These are phyloP conservation scores for Mortierella sp. DNA, from an alignment of 371 early-diverging fungal species.

Conservation along the genomic window DNA sequence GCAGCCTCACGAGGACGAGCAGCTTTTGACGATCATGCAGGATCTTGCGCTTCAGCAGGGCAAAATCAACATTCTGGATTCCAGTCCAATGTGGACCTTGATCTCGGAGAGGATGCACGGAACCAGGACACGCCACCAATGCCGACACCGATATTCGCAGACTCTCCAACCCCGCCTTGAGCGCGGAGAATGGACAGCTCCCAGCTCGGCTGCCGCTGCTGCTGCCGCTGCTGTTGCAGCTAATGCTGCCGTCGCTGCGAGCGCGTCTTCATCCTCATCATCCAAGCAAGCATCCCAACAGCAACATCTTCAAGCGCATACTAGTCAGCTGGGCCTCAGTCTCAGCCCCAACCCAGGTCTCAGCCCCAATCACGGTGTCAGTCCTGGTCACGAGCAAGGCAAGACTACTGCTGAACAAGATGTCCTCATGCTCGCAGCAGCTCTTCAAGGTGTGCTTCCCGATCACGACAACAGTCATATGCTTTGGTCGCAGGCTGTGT, in stretches of 20 bases:
- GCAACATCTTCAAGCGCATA: conserved; percentile 18
- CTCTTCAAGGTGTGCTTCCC: conserved; percentile 45
- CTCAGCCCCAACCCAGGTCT: conserved; percentile 18
- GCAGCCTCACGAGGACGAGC: conserved; percentile 53
- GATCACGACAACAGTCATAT: conserved; percentile 21
- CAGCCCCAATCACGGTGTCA: not conserved
- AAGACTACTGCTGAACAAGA: conserved; percentile 32
- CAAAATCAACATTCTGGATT: conserved; percentile 47
- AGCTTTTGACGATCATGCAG: conserved; percentile 48
- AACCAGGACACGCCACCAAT: conserved; percentile 54
- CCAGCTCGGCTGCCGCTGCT: conserved; percentile 49
- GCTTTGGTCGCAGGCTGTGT: conserved; percentile 43
- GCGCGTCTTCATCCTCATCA: conserved; percentile 16
- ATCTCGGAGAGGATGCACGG: conserved; percentile 55
- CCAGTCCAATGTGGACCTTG: conserved; percentile 53
- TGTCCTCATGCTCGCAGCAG: conserved; percentile 38
- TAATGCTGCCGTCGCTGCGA: conserved; percentile 40
- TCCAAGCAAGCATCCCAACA: conserved; percentile 25
- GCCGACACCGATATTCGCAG: conserved; percentile 56
- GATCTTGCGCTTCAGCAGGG: conserved; percentile 50
- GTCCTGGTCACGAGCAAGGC: conserved; percentile 5
- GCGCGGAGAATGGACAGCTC: conserved; percentile 58
- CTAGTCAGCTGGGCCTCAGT: conserved; percentile 6
- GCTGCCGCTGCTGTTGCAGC: conserved; percentile 53
- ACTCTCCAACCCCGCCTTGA: conserved; percentile 56